These are phyloP conservation scores for Cytospora paraplurivora DNA, from an alignment of 2,329 filamentous ascomycete species.

Conservation along the genomic window DNA sequence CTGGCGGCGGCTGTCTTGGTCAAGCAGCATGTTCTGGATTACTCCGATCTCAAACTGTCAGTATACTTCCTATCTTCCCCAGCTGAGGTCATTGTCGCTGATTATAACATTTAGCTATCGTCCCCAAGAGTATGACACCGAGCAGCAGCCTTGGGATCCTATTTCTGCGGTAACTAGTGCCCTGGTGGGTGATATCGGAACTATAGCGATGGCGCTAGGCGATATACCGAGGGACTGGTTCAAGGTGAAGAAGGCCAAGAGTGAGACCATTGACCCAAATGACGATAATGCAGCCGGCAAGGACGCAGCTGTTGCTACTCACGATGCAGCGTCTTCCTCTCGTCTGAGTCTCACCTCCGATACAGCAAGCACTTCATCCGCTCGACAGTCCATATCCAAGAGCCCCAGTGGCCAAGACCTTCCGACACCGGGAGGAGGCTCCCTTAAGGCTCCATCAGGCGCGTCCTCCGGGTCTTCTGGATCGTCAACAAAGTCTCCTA, in stretches of 20 bases:
- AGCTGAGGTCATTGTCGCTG: neutral
- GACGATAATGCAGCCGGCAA: slow-evolving; percentile 12
- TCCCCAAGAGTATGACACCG: slow-evolving; percentile 70
- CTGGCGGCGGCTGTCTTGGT: slow-evolving; percentile 72
- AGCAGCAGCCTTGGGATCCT: slow-evolving; percentile 77
- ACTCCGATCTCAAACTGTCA: slow-evolving; percentile 73
- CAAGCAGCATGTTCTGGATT: slow-evolving; percentile 64
- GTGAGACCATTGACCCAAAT: slow-evolving; percentile 6
- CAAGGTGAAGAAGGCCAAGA: slow-evolving; percentile 37
- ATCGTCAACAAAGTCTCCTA: slow-evolving; percentile 1
- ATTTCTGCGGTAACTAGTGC: slow-evolving; percentile 76
- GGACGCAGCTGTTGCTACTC: neutral
- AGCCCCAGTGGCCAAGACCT: slow-evolving; percentile 9
- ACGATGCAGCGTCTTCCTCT: slow-evolving; percentile 15
- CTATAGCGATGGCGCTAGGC: slow-evolving; percentile 79
- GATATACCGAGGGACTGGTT: slow-evolving; percentile 67
- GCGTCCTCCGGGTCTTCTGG: neutral
- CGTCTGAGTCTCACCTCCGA: slow-evolving; percentile 22
- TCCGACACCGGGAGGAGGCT: slow-evolving; percentile 4
- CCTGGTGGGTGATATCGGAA: slow-evolving; percentile 79
- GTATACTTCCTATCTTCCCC: slow-evolving; percentile 33
- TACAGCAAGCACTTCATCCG: slow-evolving; percentile 12
- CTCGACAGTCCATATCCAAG: slow-evolving; percentile 8
- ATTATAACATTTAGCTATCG: slow-evolving; percentile 46
- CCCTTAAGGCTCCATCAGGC: slow-evolving; percentile 9